Percentiles rank a stretch among this genome's conserved stretches.
Evolutionary conservation across 2,329 filamentous ascomycete species (phyloP).

Genomic region (Apiospora malaysiana): DNA sequence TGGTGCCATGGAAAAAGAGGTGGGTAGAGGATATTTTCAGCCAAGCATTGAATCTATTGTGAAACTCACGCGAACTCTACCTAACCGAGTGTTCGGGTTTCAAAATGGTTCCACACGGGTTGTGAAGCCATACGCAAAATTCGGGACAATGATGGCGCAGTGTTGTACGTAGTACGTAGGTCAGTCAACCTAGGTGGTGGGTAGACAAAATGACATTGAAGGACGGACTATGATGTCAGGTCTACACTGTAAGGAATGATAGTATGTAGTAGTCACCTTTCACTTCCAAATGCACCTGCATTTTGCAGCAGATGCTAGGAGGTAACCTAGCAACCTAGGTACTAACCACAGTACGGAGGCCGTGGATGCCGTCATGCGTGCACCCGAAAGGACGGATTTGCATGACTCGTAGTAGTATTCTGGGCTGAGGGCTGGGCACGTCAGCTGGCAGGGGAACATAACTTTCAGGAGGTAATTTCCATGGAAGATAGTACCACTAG

Average conservation of each 20-base stretch:
- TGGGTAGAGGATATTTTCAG: neutral
- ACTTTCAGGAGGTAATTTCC: neutral
- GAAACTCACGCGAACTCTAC: neutral
- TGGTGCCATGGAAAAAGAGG: neutral
- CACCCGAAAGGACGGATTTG: slow-evolving; percentile 6
- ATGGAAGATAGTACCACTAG: no score
- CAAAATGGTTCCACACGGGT: neutral
- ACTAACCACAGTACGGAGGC: neutral
- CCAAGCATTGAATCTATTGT: neutral
- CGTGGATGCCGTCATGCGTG: slow-evolving; percentile 15
- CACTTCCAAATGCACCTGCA: no score
- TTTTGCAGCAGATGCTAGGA: no score
- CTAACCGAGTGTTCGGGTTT: neutral
- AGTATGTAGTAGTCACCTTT: neutral
- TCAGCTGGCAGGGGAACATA: neutral
- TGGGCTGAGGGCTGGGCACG: neutral
- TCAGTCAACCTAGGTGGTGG: neutral
- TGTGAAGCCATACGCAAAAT: neutral
- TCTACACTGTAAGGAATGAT: neutral
- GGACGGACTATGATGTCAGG: neutral
- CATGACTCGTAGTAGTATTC: neutral
- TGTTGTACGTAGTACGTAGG: neutral
- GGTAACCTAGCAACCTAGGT: neutral
- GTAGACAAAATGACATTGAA: neutral
- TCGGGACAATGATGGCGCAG: neutral